These are phyloP conservation scores for Tulasnella sp. DNA, from an alignment of 768 basidiomycete species.

Conservation along the genomic window DNA sequence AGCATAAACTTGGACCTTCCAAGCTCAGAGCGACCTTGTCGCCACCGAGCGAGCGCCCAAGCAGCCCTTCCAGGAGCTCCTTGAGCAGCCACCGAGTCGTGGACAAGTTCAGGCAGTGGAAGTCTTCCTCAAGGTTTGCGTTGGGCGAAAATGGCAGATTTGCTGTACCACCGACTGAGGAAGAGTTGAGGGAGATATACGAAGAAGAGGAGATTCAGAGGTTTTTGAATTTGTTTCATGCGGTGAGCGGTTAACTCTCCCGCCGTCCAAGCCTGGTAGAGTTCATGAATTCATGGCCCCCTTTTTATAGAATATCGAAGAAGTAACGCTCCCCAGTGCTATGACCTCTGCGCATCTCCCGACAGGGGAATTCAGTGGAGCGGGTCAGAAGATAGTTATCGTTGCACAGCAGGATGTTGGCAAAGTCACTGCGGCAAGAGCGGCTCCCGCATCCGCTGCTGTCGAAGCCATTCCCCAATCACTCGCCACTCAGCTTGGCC, in stretches of 20 bases:
- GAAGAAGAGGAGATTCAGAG: conserved; percentile 55
- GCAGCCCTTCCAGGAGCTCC: too few relatives aligned
- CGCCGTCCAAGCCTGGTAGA: too few relatives aligned
- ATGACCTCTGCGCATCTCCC: too few relatives aligned
- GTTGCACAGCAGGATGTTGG: conserved; percentile 20
- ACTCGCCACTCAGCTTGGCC: not conserved
- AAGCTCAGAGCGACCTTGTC: too few relatives aligned
- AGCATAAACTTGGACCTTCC: too few relatives aligned
- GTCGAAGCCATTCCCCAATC: not conserved
- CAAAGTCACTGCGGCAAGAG: conserved; percentile 15
- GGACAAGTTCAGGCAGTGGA: too few relatives aligned
- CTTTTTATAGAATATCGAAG: conserved; percentile 60
- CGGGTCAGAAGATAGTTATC: conserved; percentile 23
- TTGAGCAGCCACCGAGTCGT: too few relatives aligned
- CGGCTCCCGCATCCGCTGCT: not conserved
- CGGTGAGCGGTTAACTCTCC: too few relatives aligned
- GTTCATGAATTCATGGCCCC: not conserved
- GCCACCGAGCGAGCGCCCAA: too few relatives aligned
- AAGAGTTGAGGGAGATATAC: conserved; percentile 44
- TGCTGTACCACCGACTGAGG: not conserved
- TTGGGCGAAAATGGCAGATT: too few relatives aligned
- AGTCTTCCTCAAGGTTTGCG: too few relatives aligned
- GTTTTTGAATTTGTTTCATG: conserved; percentile 50
- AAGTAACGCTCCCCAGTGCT: conserved; percentile 34
- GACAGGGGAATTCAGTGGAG: too few relatives aligned